Evolutionary conservation across 768 basidiomycete genomes (phyloP).

Genomic region (Termitomyces eurrhizus): DNA sequence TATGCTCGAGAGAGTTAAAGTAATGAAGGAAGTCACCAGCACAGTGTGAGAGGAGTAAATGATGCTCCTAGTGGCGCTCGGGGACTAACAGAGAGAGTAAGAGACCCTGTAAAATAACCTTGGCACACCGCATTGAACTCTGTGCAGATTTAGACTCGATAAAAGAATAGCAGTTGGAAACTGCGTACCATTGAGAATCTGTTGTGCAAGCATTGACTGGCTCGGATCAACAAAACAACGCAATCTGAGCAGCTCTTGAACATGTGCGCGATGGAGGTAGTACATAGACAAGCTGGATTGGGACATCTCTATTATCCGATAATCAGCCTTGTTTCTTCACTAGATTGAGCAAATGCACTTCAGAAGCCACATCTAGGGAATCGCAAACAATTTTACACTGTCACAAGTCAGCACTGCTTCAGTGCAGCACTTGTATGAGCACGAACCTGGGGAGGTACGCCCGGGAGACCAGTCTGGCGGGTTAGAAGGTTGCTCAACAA

Average conservation of each 20-base stretch:
- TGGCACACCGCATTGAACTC: not conserved
- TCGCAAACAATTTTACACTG: slow-evolving; percentile 12
- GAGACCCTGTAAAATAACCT: not conserved
- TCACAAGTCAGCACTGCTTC: slow-evolving; percentile 12
- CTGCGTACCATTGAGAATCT: slow-evolving; percentile 22
- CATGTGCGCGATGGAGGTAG: slow-evolving; percentile 15
- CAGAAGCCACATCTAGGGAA: no score
- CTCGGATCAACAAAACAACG: slow-evolving; percentile 16
- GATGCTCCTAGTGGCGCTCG: not conserved
- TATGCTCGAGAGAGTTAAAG: not conserved
- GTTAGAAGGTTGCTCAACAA: no score
- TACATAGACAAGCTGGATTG: no score
- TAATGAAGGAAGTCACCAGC: no score
- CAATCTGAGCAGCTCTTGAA: slow-evolving; percentile 31
- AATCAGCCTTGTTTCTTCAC: not conserved
- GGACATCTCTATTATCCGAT: slow-evolving; percentile 19
- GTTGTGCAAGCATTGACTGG: slow-evolving; percentile 15
- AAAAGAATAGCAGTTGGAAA: not conserved
- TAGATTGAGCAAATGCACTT: not conserved
- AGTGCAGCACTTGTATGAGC: not conserved
- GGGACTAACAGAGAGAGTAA: not conserved
- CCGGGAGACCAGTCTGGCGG: no score
- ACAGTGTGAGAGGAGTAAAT: no score
- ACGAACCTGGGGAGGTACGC: no score
- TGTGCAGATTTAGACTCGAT: not conserved